phyloP scores from a whole-genome alignment of 228 moss, liverwort and hornwort species.

The Sphagnum fallax region DNA sequence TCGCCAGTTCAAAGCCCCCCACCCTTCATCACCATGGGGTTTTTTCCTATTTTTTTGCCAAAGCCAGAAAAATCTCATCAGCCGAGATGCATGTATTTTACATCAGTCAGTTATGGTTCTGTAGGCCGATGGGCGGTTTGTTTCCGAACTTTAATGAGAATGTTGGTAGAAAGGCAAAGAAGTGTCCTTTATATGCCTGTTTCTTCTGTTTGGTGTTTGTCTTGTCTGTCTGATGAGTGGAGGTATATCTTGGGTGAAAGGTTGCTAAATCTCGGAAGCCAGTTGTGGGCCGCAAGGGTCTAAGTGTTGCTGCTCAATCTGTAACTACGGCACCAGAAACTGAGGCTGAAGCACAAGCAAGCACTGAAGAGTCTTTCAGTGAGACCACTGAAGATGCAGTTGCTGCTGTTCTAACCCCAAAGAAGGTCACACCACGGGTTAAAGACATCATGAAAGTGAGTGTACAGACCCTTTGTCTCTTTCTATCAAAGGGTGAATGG shows the following conservation, averaged over 20 bases:
- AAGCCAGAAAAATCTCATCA: too few relatives aligned
- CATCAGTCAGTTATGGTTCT: too few relatives aligned
- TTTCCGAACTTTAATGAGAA: too few relatives aligned
- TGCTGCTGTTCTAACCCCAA: slow-evolving; percentile 50
- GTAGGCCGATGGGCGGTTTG: too few relatives aligned
- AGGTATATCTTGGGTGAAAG: slow-evolving; percentile 8
- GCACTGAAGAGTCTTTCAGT: slow-evolving; percentile 31
- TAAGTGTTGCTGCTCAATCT: slow-evolving; percentile 56
- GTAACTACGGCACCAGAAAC: slow-evolving; percentile 77
- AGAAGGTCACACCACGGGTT: slow-evolving; percentile 73
- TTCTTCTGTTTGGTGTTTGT: background rate
- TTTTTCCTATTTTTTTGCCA: too few relatives aligned
- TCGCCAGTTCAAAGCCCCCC: too few relatives aligned
- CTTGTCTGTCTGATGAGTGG: background rate
- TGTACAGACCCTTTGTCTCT: background rate
- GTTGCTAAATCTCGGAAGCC: slow-evolving; percentile 33
- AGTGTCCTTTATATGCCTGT: background rate
- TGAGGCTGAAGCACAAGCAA: slow-evolving; percentile 51
- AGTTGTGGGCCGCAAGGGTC: slow-evolving; percentile 31
- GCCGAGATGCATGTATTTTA: too few relatives aligned
- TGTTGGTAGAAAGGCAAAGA: too few relatives aligned
- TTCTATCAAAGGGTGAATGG: too few relatives aligned
- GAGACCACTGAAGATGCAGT: slow-evolving; percentile 37
- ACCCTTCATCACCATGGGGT: too few relatives aligned
- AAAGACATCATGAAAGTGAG: slow-evolving; percentile 96